Evolutionary conservation across 768 basidiomycete species (phyloP), one percentile per base, ranked within the genome.

Genomic region (Exsudoporus frostii): DNA sequence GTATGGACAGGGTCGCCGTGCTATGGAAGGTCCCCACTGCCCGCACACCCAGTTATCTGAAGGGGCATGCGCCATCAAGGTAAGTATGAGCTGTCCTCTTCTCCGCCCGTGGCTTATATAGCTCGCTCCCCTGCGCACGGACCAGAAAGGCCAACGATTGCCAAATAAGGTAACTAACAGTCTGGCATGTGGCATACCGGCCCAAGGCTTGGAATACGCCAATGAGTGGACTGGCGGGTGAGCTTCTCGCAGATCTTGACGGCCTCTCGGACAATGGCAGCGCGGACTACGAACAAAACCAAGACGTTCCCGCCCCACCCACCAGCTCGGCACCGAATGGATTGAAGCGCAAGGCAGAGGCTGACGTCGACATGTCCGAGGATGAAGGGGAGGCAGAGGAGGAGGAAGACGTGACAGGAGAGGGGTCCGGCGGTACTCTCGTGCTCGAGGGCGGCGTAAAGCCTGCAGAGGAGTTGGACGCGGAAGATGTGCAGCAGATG

Each of bases 391-490:
- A 68, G 7, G 78, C 71, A 19, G 73, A 65, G 32, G 73, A 66
- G 20, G 71, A 71, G 24, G 74, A 60, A 32, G 77, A 71, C 11
- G 73, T 57, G 1, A 70, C 75, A 45, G 73, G 69, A 43, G 68
- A 70, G 33, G 70, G 57, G 6, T 76, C 79, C 34, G 70, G 79
- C 7, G 79, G 78, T 0, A 79, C 78, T 6, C 77, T 95, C 14
- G 85, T 92, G 5, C 77, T 90, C 0, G 90, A 90, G 50, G 95
- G 94, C 1, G 96, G 96, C 10, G 76, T 95, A 13, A 84, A 82
- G 59, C 96, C 96, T 14, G 92, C 95, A n/a, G 94, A 98, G 36
- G 95, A 99, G 73, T 76, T 98, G 40, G 94, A 98, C 67, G 85
- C 77, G 27, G 95, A 96, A 59, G 92, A 95, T 54, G 97, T 98